These are phyloP conservation scores for Nakazawaea wyomingensis DNA, from an alignment of 805 yeast genomes.

Conservation along the genomic window DNA sequence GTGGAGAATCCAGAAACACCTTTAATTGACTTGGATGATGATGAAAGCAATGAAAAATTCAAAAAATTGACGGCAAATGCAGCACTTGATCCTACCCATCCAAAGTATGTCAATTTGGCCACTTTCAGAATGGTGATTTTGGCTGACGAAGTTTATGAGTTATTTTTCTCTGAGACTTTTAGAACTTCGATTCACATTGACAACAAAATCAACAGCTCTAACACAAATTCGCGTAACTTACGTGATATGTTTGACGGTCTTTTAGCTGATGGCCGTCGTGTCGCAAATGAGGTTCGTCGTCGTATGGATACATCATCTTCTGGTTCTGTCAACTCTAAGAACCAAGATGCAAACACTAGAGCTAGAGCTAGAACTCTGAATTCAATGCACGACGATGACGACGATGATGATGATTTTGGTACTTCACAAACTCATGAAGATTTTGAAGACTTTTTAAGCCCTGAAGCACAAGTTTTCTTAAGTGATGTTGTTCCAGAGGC, in stretches of 20 bases:
- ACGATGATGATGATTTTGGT: slow-evolving; percentile 25
- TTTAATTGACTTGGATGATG: slow-evolving; percentile 39
- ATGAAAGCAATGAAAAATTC: slow-evolving; percentile 20
- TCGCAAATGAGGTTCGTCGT: slow-evolving; percentile 83
- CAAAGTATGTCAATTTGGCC: slow-evolving; percentile 70
- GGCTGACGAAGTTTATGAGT: slow-evolving; percentile 91
- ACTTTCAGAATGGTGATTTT: slow-evolving; percentile 92
- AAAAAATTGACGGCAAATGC: slow-evolving; percentile 57
- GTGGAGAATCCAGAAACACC: slow-evolving; percentile 39
- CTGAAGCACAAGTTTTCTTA: slow-evolving; percentile 8
- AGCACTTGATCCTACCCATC: slow-evolving; percentile 77
- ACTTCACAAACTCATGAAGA: slow-evolving; percentile 4
- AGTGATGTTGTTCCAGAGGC: slow-evolving; percentile 8
- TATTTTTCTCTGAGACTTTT: slow-evolving; percentile 68
- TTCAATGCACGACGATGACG: slow-evolving; percentile 14
- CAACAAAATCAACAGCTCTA: slow-evolving; percentile 39
- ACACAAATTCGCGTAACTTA: slow-evolving; percentile 51
- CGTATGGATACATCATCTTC: slow-evolving; percentile 59
- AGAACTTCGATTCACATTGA: slow-evolving; percentile 64
- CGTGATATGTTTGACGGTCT: slow-evolving; percentile 89
- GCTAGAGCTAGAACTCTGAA: slow-evolving; percentile 22
- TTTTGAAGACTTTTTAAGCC: slow-evolving; percentile 4
- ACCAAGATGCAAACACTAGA: slow-evolving; percentile 20
- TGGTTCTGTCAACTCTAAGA: slow-evolving; percentile 16
- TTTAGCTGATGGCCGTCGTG: slow-evolving; percentile 87